Percentiles rank a stretch among this genome's conserved stretches.
Evolutionary conservation across 2,329 filamentous ascomycete genomes (phyloP).

Genomic region (Cyphellophora europaea): DNA sequence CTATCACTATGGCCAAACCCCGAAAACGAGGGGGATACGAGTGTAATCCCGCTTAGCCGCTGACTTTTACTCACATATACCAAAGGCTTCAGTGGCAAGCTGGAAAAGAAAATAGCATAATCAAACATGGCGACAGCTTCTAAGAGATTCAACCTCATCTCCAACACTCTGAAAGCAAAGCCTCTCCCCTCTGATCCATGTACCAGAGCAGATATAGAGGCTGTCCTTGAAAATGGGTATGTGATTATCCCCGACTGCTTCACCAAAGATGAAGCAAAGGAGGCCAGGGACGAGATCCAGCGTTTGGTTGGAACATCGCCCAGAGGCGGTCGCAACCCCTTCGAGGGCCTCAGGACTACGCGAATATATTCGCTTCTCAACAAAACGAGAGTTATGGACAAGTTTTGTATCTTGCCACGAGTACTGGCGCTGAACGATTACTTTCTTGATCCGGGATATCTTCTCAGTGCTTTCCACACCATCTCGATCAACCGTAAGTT

Average conservation of each 20-base stretch:
- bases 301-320: slow-evolving; percentile 24
- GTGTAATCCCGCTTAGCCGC: no score
- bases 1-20: no score
- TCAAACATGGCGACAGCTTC: not conserved
- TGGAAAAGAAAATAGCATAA: no score
- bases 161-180: slow-evolving; percentile 1
- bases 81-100: no score
- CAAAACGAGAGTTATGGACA: slow-evolving; percentile 30
- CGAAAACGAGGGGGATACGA: no score
- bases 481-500: slow-evolving; percentile 32
- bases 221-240: slow-evolving; percentile 27
- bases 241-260: slow-evolving; percentile 26
- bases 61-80: no score
- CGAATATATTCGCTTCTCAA: slow-evolving; percentile 30
- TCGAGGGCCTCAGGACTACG: slow-evolving; percentile 29
- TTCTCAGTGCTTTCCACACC: slow-evolving; percentile 27
- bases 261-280: slow-evolving; percentile 23
- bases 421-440: slow-evolving; percentile 31
- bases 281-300: slow-evolving; percentile 22
- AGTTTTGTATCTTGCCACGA: slow-evolving; percentile 25
- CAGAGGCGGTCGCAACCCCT: slow-evolving; percentile 25
- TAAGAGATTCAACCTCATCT: slow-evolving; percentile 10
- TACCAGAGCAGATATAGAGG: slow-evolving; percentile 20
- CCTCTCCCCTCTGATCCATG: slow-evolving; percentile 16
- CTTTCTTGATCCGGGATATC: slow-evolving; percentile 30